Conservation (phyloP, 1,284 basidiomycete genomes). For the Ceraceosorus guamensis region DNA sequence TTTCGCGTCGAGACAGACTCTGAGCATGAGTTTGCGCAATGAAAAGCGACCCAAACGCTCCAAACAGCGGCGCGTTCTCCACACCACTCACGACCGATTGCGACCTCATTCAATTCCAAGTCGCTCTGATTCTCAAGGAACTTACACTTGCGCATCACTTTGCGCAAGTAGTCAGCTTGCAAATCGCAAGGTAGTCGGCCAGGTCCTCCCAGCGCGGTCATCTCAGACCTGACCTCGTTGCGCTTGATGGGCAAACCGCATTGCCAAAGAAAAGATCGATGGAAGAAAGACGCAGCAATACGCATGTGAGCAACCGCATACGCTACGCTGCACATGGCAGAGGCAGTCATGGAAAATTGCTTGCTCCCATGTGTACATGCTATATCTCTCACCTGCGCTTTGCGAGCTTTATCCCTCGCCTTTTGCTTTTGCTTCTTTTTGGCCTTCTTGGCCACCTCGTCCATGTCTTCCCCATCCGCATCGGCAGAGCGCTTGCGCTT, state of each 20-base stretch:
- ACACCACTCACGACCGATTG: slow-evolving; percentile 10
- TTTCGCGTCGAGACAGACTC: too few relatives aligned
- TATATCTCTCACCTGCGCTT: slow-evolving; percentile 25
- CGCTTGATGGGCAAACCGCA: too few relatives aligned
- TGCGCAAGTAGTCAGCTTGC: slow-evolving; percentile 38
- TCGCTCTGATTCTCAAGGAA: slow-evolving; percentile 32
- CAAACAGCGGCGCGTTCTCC: too few relatives aligned
- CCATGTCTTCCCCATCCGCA: background rate
- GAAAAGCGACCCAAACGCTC: too few relatives aligned
- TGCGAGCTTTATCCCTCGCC: slow-evolving; percentile 28
- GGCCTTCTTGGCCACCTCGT: background rate
- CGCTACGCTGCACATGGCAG: background rate
- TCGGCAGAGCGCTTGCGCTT: too few relatives aligned
- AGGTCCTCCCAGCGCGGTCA: slow-evolving; percentile 18
- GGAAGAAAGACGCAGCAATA: background rate
- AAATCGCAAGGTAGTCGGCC: slow-evolving; percentile 25
- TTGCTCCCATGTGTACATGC: slow-evolving; percentile 3
- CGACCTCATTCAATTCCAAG: slow-evolving; percentile 35
- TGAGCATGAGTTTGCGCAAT: too few relatives aligned
- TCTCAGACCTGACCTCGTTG: slow-evolving; percentile 4
- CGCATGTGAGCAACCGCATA: slow-evolving; percentile 4
- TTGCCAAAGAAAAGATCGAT: background rate
- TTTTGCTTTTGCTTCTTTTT: slow-evolving; percentile 21
- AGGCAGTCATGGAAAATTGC: background rate
- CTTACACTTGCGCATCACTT: slow-evolving; percentile 20